Evolutionary conservation across 441 rosid genomes (phyloP).

Genomic region (Populus hybrid): DNA sequence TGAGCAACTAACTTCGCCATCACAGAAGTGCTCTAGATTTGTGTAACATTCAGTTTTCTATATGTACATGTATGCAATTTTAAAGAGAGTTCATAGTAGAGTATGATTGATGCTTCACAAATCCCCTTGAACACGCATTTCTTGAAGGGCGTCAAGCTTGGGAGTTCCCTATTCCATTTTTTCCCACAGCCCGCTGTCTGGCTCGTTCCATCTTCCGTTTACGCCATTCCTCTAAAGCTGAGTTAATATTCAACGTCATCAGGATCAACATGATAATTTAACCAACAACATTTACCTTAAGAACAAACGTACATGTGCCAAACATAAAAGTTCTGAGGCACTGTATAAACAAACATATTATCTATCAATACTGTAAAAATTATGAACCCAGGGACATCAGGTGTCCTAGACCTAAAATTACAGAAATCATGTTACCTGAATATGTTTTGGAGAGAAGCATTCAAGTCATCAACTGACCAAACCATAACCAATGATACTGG

Average conservation of each 20-base stretch:
- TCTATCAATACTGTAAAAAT: not conserved
- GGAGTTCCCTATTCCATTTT: slow-evolving; percentile 43
- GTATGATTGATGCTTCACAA: not conserved
- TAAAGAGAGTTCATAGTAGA: not conserved
- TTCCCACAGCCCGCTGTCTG: slow-evolving; percentile 57
- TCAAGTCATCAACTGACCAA: no score
- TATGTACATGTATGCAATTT: slow-evolving; percentile 17
- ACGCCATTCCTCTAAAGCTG: slow-evolving; percentile 94
- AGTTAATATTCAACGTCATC: slow-evolving; percentile 1
- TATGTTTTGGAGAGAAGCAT: not conserved
- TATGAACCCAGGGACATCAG: not conserved
- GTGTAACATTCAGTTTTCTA: not conserved
- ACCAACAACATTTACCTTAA: not conserved
- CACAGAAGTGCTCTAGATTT: not conserved
- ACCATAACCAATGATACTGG: not conserved
- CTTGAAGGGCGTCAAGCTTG: slow-evolving; percentile 26
- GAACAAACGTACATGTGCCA: not conserved
- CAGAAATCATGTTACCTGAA: not conserved
- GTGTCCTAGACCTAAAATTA: not conserved
- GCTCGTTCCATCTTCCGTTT: slow-evolving; percentile 91
- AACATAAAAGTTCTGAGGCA: not conserved
- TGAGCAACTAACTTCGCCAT: not conserved
- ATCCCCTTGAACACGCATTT: not conserved
- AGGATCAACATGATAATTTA: not conserved
- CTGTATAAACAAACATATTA: not conserved